phyloP scores from a whole-genome alignment of 169 alveolate genomes.

The Plasmodium knowlesi region DNA sequence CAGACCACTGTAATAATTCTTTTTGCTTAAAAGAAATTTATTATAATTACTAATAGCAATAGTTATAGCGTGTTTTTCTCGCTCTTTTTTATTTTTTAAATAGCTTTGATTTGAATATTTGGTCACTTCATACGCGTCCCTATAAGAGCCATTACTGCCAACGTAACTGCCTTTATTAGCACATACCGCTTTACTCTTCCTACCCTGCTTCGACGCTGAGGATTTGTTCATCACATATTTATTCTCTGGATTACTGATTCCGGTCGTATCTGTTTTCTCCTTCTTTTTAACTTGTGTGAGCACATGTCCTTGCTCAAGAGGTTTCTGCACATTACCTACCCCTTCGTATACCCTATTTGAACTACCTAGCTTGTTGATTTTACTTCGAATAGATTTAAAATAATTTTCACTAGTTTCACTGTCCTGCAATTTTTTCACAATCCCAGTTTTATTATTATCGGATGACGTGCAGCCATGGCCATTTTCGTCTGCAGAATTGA shows the following conservation, averaged over 20 bases:
- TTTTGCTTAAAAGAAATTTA: constrained; percentile 53
- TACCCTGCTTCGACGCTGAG: background rate
- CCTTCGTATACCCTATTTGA: background rate
- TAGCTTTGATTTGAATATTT: background rate
- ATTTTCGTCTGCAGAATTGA: constrained; percentile 9
- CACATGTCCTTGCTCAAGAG: background rate
- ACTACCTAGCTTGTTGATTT: background rate
- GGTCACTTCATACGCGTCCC: background rate
- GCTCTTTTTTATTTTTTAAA: constrained; percentile 21
- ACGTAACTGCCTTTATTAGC: background rate
- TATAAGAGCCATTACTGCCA: background rate
- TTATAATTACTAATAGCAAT: constrained; percentile 6
- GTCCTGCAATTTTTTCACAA: constrained; percentile 9
- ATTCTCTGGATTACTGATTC: background rate
- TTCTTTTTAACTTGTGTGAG: background rate
- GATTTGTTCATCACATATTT: background rate
- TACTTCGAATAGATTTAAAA: constrained; percentile 2
- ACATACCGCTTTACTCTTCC: background rate
- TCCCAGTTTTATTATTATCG: background rate
- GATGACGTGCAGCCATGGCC: background rate
- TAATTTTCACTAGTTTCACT: background rate
- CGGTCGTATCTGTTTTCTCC: background rate
- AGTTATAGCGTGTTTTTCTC: constrained; percentile 42
- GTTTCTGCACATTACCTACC: background rate
- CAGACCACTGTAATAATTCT: constrained; percentile 17